Conservation (phyloP, 768 basidiomycete species). For the Mycena rebaudengoi region DNA sequence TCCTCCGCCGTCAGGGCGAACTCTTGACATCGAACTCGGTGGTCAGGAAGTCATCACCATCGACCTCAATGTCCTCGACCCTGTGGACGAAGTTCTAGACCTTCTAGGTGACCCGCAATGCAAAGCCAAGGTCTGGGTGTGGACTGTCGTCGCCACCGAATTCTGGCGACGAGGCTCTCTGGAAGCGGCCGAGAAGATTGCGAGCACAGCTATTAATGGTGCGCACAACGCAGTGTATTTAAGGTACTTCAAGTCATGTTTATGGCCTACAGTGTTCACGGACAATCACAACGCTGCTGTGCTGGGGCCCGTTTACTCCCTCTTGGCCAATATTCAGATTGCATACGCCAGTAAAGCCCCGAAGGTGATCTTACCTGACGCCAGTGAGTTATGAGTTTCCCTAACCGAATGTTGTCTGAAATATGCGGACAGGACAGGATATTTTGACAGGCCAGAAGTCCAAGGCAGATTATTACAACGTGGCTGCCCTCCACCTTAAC, state of each 20-base stretch:
- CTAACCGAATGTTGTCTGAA: conserved; percentile 8
- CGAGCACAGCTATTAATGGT: conserved; percentile 73
- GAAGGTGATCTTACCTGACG: conserved; percentile 74
- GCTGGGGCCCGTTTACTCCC: conserved; percentile 77
- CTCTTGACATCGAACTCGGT: conserved; percentile 81
- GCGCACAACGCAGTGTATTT: conserved; percentile 33
- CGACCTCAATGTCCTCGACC: conserved; percentile 87
- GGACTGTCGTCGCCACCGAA: conserved; percentile 87
- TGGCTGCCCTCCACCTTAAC: conserved; percentile 77
- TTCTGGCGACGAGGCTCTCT: conserved; percentile 85
- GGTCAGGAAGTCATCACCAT: conserved; percentile 90
- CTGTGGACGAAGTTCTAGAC: conserved; percentile 77
- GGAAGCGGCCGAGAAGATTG: conserved; percentile 81
- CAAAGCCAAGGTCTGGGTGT: conserved; percentile 64
- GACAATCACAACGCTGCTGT: conserved; percentile 57
- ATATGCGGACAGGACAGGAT: conserved; percentile 63
- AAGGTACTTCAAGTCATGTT: conserved; percentile 10
- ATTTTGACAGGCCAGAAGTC: conserved; percentile 63
- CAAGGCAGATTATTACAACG: conserved; percentile 74
- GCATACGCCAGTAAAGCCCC: conserved; percentile 85
- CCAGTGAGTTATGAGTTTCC: conserved; percentile 62
- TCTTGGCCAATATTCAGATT: conserved; percentile 88
- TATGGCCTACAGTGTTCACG: conserved; percentile 54
- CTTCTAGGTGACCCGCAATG: conserved; percentile 78
- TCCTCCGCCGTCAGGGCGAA: conserved; percentile 47